phyloP scores from a whole-genome alignment of 306 rosid species.

The Cyamopsis tetragonoloba region DNA sequence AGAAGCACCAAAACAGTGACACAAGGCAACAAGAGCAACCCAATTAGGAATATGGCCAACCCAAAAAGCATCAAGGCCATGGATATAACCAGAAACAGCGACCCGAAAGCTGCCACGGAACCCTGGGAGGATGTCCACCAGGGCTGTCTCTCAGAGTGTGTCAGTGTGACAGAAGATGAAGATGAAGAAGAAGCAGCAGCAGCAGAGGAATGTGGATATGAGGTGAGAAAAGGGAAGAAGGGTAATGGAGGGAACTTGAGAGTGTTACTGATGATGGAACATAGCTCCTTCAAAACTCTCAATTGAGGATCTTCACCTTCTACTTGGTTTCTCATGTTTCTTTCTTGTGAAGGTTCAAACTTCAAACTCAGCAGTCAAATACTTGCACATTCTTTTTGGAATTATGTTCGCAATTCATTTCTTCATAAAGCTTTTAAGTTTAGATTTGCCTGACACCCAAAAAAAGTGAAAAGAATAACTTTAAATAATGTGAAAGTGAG shows the following conservation, averaged over 20 bases:
- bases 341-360: not conserved
- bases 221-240: not conserved
- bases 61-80: slow-evolving; percentile 42
- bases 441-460: too few relatives aligned
- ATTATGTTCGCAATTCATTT: too few relatives aligned
- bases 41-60: slow-evolving; percentile 24
- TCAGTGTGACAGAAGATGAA: not conserved
- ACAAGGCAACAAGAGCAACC: slow-evolving; percentile 37
- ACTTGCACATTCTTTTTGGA: too few relatives aligned
- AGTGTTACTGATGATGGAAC: slow-evolving; percentile 31
- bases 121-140: not conserved
- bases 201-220: not conserved
- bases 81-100: slow-evolving; percentile 46
- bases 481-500: too few relatives aligned
- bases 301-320: slow-evolving; percentile 16
- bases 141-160: slow-evolving; percentile 2
- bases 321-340: slow-evolving; percentile 16
- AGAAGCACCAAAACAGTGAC: slow-evolving; percentile 21
- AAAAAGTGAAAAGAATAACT: too few relatives aligned
- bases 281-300: slow-evolving; percentile 30
- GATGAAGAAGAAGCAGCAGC: not conserved
- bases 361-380: too few relatives aligned
- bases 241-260: slow-evolving; percentile 33
- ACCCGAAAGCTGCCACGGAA: slow-evolving; percentile 37
- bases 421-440: too few relatives aligned